A percentile compares a stretch with the other conserved stretches of the same genome.
phyloP scores from a whole-genome alignment of 192 early-diverging fungal genomes.

The Linnemannia zychae region DNA sequence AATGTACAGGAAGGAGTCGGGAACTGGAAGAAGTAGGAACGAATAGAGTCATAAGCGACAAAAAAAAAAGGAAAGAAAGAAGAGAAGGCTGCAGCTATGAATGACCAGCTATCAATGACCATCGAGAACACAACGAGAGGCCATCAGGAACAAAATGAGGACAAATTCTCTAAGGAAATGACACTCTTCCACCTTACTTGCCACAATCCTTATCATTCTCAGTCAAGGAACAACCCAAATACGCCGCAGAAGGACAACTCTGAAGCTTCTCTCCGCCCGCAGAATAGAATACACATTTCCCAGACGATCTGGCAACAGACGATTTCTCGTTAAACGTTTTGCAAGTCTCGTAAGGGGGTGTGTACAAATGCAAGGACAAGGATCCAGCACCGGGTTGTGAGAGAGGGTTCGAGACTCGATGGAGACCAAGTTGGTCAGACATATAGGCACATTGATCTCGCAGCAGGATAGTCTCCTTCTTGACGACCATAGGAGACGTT shows the following conservation, averaged over 20 bases:
- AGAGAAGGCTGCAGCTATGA: background rate
- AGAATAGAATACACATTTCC: conserved; percentile 75
- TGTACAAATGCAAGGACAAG: conserved; percentile 92
- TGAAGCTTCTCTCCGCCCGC: conserved; percentile 55
- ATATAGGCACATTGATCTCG: conserved; percentile 87
- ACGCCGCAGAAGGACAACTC: conserved; percentile 41
- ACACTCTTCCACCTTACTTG: too few relatives aligned
- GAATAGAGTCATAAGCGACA: background rate
- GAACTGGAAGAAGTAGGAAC: background rate
- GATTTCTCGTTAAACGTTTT: conserved; percentile 87
- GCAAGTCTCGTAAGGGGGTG: conserved; percentile 87
- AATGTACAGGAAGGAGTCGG: background rate
- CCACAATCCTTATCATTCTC: background rate
- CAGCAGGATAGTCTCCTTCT: conserved; percentile 61
- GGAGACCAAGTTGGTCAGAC: conserved; percentile 91
- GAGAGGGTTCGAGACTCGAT: conserved; percentile 82
- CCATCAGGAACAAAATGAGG: background rate
- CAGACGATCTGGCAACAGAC: conserved; percentile 70
- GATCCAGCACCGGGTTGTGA: conserved; percentile 61
- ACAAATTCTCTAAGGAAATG: background rate
- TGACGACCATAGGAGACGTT: conserved; percentile 50
- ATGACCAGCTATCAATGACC: background rate
- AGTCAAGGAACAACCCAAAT: conserved; percentile 25
- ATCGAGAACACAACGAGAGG: background rate
- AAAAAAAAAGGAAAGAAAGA: background rate